Conservation (phyloP, 78 protist species). For the Cavenderia fasciculata region DNA sequence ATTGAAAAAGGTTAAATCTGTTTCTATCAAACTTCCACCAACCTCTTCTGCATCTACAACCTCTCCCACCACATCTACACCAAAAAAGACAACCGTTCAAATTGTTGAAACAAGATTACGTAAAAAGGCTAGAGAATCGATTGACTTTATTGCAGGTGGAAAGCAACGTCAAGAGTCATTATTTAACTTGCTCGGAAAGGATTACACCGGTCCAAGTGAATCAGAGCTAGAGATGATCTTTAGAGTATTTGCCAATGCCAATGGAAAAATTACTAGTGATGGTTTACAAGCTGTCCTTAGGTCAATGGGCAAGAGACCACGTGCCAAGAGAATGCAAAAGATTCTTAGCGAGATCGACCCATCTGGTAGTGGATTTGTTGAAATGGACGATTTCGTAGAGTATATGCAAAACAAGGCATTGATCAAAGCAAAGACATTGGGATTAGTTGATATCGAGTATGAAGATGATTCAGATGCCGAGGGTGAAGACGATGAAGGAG, state of each 20-base stretch:
- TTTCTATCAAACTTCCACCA: neutral
- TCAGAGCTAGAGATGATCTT: conserved; percentile 52
- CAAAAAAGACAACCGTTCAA: neutral
- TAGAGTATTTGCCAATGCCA: neutral
- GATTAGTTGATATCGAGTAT: neutral
- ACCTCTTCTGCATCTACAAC: neutral
- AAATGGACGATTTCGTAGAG: conserved; percentile 43
- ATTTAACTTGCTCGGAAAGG: conserved; percentile 47
- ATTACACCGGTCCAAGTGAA: conserved; percentile 69
- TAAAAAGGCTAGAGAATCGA: conserved; percentile 64
- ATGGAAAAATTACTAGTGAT: conserved; percentile 43
- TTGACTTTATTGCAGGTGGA: conserved; percentile 35
- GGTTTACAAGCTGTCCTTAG: conserved; percentile 39
- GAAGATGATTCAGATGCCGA: conserved; percentile 28
- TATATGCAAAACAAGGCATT: conserved; percentile 66
- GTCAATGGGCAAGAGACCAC: conserved; percentile 58
- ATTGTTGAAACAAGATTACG: conserved; percentile 58
- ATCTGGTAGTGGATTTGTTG: conserved; percentile 22
- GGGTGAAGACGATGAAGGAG: neutral
- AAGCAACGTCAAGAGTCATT: conserved; percentile 50
- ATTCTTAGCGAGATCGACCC: conserved; percentile 24
- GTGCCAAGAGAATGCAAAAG: conserved; percentile 59
- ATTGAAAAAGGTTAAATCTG: neutral
- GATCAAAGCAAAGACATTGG: conserved; percentile 38
- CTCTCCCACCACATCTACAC: neutral